Evolutionary conservation across 495 filamentous ascomycete species (phyloP).

Genomic region (Entonaema liquescens): DNA sequence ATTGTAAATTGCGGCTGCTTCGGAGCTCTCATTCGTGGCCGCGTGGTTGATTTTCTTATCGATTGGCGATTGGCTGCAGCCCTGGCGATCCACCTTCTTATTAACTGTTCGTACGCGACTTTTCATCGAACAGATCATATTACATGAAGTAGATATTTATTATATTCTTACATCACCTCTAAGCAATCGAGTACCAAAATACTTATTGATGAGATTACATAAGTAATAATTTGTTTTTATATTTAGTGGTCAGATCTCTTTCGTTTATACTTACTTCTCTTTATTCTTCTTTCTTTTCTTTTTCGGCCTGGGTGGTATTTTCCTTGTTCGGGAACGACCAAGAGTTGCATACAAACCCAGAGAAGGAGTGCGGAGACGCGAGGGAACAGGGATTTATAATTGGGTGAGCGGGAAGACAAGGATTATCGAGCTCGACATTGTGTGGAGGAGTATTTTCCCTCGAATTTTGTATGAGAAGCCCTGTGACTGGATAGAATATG

Average conservation of each 20-base stretch:
- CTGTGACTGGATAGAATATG: constrained; percentile 27
- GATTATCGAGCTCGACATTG: constrained; percentile 34
- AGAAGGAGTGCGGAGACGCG: constrained; percentile 34
- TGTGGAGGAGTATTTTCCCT: constrained; percentile 35
- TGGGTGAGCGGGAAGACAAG: constrained; percentile 39
- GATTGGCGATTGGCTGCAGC: constrained; percentile 27
- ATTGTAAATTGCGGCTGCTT: constrained; percentile 41
- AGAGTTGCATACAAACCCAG: constrained; percentile 19
- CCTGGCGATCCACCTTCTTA: constrained; percentile 3
- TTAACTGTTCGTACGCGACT: background rate
- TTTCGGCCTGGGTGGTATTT: constrained; percentile 25
- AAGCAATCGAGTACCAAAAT: background rate
- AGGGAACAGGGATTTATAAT: constrained; percentile 33
- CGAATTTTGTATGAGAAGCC: constrained; percentile 33
- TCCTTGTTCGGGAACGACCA: constrained; percentile 13
- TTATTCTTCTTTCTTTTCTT: constrained; percentile 4
- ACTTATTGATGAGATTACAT: background rate
- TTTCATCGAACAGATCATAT: background rate
- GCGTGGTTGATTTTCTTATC: constrained; percentile 17
- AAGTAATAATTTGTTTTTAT: background rate
- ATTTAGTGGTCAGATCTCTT: background rate
- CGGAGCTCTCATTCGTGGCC: constrained; percentile 27
- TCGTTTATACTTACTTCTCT: background rate
- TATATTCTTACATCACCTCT: background rate
- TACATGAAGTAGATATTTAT: too few species aligned